phyloP scores from a whole-genome alignment of 2,329 filamentous ascomycete species.

The Lachnellula occidentalis region DNA sequence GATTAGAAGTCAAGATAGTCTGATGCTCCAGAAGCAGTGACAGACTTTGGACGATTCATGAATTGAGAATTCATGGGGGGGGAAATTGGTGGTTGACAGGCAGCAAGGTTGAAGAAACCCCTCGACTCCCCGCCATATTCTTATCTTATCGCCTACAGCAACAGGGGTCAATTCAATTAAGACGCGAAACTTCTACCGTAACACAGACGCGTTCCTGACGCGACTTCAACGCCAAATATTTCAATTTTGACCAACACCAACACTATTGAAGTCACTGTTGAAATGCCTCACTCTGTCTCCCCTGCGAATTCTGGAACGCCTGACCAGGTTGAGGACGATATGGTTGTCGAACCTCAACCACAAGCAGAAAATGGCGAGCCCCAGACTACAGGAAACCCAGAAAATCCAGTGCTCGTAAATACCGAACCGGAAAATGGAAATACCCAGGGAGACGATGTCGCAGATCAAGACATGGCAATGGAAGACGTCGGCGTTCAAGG shows the following conservation, averaged over 20 bases:
- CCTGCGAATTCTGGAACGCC: conserved; percentile 27
- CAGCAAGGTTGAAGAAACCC: not conserved
- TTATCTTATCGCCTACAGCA: not conserved
- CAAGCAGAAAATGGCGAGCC: conserved; percentile 28
- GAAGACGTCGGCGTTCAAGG: conserved; percentile 13
- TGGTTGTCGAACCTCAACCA: conserved; percentile 18
- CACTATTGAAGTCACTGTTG: not conserved
- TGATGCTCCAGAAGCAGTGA: conserved; percentile 21
- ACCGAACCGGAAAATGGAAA: conserved; percentile 2
- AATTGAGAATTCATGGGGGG: conserved; percentile 8
- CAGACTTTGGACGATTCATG: conserved; percentile 23
- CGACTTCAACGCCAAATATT: not conserved
- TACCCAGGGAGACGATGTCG: conserved; percentile 10
- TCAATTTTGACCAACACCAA: not conserved
- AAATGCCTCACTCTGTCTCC: conserved; percentile 43
- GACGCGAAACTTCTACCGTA: not conserved
- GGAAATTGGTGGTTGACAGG: not conserved
- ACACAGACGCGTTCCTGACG: not conserved
- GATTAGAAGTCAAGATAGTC: not conserved
- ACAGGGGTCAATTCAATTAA: not conserved
- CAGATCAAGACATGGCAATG: conserved; percentile 26
- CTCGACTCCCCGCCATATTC: not conserved
- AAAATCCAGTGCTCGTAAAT: conserved; percentile 7
- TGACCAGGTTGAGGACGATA: conserved; percentile 35
- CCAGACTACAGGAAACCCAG: conserved; percentile 13